These are phyloP conservation scores for Tolypocladium amazonense DNA, from an alignment of 2,329 filamentous ascomycete species.

Conservation along the genomic window DNA sequence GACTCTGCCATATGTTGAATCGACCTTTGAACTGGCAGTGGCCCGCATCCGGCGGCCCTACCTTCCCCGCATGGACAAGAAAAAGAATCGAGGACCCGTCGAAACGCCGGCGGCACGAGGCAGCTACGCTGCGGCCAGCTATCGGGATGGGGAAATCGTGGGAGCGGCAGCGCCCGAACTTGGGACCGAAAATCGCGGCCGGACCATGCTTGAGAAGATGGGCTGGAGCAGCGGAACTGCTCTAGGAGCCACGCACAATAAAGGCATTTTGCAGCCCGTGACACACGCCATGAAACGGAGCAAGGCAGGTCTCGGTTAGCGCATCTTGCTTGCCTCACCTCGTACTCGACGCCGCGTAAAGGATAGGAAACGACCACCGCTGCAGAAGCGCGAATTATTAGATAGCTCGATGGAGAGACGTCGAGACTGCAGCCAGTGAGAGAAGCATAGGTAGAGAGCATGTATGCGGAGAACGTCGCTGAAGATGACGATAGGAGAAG, in stretches of 20 bases:
- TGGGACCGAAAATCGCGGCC: slow-evolving; percentile 70
- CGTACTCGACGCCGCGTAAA: not conserved
- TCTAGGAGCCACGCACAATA: slow-evolving; percentile 70
- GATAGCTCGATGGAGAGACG: not conserved
- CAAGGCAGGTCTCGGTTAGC: slow-evolving; percentile 69
- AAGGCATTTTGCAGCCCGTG: slow-evolving; percentile 80
- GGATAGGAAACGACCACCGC: not conserved
- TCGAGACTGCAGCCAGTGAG: no score
- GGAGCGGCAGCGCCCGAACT: slow-evolving; percentile 79
- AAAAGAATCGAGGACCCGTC: slow-evolving; percentile 20
- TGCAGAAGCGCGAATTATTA: not conserved
- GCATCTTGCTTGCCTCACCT: not conserved
- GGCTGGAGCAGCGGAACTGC: slow-evolving; percentile 85
- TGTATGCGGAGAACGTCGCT: not conserved
- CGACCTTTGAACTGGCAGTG: slow-evolving; percentile 38
- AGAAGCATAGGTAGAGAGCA: not conserved
- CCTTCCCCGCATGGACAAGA: slow-evolving; percentile 40
- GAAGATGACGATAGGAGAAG: slow-evolving; percentile 2
- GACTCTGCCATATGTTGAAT: slow-evolving; percentile 51
- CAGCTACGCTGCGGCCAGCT: slow-evolving; percentile 27
- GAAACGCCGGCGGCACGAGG: slow-evolving; percentile 13
- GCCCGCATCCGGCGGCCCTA: slow-evolving; percentile 40
- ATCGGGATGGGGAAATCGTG: slow-evolving; percentile 79
- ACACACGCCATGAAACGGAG: slow-evolving; percentile 77
- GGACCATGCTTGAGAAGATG: slow-evolving; percentile 91